Evolutionary conservation across 75 land plant genomes (phyloP), one percentile per base, ranked within the genome.

Genomic region (Pinus albicaulis): DNA sequence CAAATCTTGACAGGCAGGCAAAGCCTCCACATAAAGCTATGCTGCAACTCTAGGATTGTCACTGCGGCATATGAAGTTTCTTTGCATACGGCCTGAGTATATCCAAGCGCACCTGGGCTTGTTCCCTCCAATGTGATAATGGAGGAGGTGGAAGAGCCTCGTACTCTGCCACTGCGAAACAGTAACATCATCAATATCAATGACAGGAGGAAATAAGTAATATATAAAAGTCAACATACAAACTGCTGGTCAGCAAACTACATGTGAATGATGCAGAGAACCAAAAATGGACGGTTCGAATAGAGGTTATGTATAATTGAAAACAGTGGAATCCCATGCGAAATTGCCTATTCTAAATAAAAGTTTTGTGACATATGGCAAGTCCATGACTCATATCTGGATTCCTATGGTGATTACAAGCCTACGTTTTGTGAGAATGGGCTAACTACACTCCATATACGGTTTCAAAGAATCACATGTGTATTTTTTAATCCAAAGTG

Each of bases 101-200:
- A 26, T 80, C 52, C 6, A 79, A 71, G 7, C 88, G 78, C n/a
- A 44, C 28, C 52, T 80, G 80, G 13, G 85, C 83, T 75, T 81
- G 77, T 3, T 76, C 62, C 74, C 75, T 86, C 88, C 82, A 84
- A 41, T 77, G 28, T 23, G 65, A 76, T 24, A 86, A 53, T 41
- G 77, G 68, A 41, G 83, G 83, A 13, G 88, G 87, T 60, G 88
- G 88, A 19, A 84, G 69, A 38, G 87, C 88, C 59, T 86, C 87
- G 64, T 86, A 75, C 77, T 86, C 88, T 62, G 86, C 59, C 88
- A 86, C 88, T 86, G 80, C 28, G 74, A 78, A 24, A 17, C 3
- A 44, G 31, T 14, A 70, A 28, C 34, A 14, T 10, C 17, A 52
- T 77, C 71, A 19, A 19, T 68, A 4, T 68, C 48, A 68, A 68